phyloP scores from a whole-genome alignment of 495 filamentous ascomycete genomes.

The Bacidia rubella region DNA sequence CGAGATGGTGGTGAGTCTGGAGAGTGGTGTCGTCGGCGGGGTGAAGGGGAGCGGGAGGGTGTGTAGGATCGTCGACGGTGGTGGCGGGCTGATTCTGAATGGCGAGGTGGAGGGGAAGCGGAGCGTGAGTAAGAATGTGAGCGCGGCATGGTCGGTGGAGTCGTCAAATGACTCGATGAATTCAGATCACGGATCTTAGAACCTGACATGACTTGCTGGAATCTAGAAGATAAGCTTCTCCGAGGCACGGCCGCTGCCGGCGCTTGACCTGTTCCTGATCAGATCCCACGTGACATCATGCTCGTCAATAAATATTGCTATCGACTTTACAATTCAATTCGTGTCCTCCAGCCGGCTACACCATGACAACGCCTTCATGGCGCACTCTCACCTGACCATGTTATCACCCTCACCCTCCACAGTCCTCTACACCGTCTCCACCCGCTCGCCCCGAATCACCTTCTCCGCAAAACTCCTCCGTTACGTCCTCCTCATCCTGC shows the following conservation, averaged over 20 bases:
- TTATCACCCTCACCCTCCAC: conserved; percentile 73
- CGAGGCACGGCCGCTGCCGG: not conserved
- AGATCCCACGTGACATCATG: too few species aligned
- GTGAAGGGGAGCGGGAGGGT: conserved; percentile 12
- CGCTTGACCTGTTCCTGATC: conserved; percentile 16
- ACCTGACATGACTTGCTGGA: not conserved
- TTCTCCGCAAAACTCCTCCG: conserved; percentile 42
- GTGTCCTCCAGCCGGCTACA: not conserved
- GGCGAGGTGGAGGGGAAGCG: conserved; percentile 7
- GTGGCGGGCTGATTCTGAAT: conserved; percentile 1
- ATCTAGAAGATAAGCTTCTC: not conserved
- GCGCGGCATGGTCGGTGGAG: not conserved
- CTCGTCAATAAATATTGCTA: too few species aligned
- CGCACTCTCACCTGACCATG: conserved; percentile 42
- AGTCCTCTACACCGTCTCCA: conserved; percentile 75
- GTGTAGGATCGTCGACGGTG: not conserved
- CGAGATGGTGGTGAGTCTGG: conserved; percentile 18
- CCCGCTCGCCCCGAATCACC: conserved; percentile 42
- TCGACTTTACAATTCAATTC: too few species aligned
- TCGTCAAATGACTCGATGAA: too few species aligned
- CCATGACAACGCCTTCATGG: conserved; percentile 32
- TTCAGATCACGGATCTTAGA: too few species aligned
- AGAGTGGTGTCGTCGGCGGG: conserved; percentile 15
- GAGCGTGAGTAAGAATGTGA: conserved; percentile 8
- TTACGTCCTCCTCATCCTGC: conserved; percentile 35